Conservation (phyloP, 2,329 filamentous ascomycete genomes). For the Sarocladiaceae sp. region DNA sequence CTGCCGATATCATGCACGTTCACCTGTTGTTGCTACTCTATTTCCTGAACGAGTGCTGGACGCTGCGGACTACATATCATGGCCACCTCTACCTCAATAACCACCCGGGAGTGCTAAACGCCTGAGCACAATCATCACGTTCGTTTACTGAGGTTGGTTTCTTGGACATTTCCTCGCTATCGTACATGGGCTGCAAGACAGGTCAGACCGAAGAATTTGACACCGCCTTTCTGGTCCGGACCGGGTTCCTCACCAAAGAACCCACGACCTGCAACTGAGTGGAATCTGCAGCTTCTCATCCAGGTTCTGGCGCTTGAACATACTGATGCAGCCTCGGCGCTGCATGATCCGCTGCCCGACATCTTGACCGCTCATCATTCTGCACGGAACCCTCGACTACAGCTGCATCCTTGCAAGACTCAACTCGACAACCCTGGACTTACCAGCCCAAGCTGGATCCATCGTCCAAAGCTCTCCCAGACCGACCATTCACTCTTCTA, state of each 20-base stretch:
- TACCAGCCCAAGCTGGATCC: background rate
- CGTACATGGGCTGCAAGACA: background rate
- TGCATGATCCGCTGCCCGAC: background rate
- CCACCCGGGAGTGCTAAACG: too few relatives aligned
- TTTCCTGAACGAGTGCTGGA: too few relatives aligned
- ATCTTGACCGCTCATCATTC: slow-evolving; percentile 8
- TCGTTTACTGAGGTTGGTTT: too few relatives aligned
- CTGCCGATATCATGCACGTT: slow-evolving; percentile 1
- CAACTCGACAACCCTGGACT: too few relatives aligned
- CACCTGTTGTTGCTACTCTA: too few relatives aligned
- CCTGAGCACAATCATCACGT: too few relatives aligned
- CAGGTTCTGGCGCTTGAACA: background rate
- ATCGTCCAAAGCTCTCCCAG: background rate
- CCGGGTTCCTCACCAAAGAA: background rate
- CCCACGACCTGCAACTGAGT: background rate
- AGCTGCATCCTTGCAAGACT: background rate
- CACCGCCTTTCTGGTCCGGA: background rate
- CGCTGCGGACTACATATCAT: too few relatives aligned
- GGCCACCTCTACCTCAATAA: background rate
- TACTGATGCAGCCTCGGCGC: slow-evolving; percentile 1
- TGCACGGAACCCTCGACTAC: background rate
- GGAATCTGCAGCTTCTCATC: slow-evolving; percentile 1
- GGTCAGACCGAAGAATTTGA: background rate
- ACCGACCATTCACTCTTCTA: background rate
- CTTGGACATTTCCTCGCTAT: too few relatives aligned